A percentile compares a stretch with the other conserved stretches of the same genome.
phyloP scores from a whole-genome alignment of 73 alveolate genomes.

The Effrenium voratum region DNA sequence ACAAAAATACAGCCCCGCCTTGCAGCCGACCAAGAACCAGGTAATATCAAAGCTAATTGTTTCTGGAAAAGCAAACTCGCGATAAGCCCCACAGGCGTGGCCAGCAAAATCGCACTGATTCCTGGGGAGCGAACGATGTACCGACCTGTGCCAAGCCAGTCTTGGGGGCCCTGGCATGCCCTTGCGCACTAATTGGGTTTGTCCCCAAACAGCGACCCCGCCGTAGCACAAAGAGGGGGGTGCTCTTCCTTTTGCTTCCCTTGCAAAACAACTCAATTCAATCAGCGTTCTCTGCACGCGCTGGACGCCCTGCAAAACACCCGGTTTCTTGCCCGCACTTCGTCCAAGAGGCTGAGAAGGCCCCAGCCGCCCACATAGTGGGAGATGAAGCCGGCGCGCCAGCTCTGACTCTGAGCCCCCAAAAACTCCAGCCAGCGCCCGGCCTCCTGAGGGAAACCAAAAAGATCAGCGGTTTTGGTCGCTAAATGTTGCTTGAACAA shows the following conservation, averaged over 20 bases:
- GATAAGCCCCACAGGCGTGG: too few species aligned
- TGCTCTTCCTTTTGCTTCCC: not conserved
- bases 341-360: constrained; percentile 27
- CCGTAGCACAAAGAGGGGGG: not conserved
- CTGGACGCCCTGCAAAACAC: not conserved
- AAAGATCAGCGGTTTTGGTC: not conserved
- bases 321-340: not conserved
- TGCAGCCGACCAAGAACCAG: too few species aligned
- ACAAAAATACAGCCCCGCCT: too few species aligned
- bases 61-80: too few species aligned
- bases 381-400: constrained; percentile 43
- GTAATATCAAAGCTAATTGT: too few species aligned
- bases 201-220: not conserved
- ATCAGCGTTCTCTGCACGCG: not conserved
- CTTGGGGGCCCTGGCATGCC: too few species aligned
- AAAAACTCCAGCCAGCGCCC: constrained; percentile 65
- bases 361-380: constrained; percentile 78
- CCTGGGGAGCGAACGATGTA: too few species aligned
- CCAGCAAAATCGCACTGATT: too few species aligned
- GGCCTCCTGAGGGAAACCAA: constrained; percentile 14
- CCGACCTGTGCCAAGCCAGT: too few species aligned
- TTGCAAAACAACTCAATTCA: not conserved
- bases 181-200: not conserved
- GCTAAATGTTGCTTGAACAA: too few species aligned
- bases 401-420: not conserved